A percentile compares a stretch with the other conserved stretches of the same genome.
phyloP scores from a whole-genome alignment of 768 basidiomycete genomes.

The Artomyces pyxidatus region DNA sequence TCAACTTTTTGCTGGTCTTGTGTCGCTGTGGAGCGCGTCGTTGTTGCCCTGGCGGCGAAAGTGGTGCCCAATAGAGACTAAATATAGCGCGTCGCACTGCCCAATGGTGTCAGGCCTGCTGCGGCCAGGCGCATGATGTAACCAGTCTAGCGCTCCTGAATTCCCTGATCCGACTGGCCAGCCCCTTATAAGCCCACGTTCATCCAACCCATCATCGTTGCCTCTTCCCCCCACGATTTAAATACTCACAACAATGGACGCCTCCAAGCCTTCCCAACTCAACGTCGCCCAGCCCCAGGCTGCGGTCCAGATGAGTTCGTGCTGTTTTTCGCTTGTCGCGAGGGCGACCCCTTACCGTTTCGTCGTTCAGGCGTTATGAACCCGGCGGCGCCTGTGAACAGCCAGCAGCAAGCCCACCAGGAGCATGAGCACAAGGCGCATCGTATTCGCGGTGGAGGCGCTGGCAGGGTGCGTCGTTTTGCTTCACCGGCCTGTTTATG shows the following conservation, averaged over 20 bases:
- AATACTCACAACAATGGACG: slow-evolving; percentile 19
- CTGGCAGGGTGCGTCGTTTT: slow-evolving; percentile 41
- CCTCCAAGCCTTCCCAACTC: slow-evolving; percentile 22
- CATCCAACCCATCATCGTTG: not conserved
- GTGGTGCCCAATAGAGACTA: too few relatives aligned
- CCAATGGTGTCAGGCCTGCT: too few relatives aligned
- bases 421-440: slow-evolving; percentile 38
- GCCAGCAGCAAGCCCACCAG: slow-evolving; percentile 24
- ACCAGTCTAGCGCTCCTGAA: too few relatives aligned
- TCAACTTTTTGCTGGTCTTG: too few relatives aligned
- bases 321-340: not conserved
- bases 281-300: slow-evolving; percentile 51
- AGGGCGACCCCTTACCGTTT: not conserved
- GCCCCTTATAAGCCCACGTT: not conserved
- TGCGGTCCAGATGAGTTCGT: slow-evolving; percentile 57
- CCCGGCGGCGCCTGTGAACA: slow-evolving; percentile 29
- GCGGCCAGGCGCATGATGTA: too few relatives aligned
- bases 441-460: slow-evolving; percentile 66
- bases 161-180: too few relatives aligned
- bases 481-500: not conserved
- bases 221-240: not conserved
- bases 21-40: too few relatives aligned
- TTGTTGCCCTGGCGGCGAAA: too few relatives aligned
- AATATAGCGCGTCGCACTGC: too few relatives aligned
- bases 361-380: slow-evolving; percentile 36